Evolutionary conservation across 176 grass and related monocot genomes (phyloP).

Genomic region (Themeda triandra): DNA sequence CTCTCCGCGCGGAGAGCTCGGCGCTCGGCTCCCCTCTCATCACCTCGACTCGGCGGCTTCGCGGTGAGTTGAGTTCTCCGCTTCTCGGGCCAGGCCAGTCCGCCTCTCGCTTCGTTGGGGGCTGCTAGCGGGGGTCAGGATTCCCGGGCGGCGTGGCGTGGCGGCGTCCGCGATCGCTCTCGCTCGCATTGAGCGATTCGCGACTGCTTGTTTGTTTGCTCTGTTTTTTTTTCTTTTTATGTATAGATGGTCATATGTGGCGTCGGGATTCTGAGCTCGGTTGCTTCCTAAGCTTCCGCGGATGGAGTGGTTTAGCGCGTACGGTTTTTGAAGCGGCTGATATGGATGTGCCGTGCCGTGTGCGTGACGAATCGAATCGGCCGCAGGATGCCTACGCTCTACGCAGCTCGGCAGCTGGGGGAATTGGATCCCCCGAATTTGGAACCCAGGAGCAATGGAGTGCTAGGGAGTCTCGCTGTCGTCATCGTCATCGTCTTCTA

Average conservation of each 20-base stretch:
- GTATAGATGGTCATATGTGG: neutral
- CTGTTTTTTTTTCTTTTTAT: neutral
- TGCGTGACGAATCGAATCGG: slow-evolving; percentile 23
- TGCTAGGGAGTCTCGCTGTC: neutral
- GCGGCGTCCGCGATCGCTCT: neutral
- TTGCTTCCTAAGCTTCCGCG: slow-evolving; percentile 4
- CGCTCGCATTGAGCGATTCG: slow-evolving; percentile 9
- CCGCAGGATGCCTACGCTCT: neutral
- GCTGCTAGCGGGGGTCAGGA: neutral
- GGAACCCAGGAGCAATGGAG: neutral
- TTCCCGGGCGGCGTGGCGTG: neutral
- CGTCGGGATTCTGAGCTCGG: neutral
- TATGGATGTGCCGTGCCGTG: neutral
- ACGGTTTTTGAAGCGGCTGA: neutral
- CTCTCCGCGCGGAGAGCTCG: neutral
- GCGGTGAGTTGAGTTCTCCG: neutral
- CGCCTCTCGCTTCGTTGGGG: neutral
- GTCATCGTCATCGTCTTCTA: neutral
- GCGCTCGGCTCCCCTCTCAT: neutral
- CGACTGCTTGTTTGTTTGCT: neutral
- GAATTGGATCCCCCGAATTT: slow-evolving; percentile 18
- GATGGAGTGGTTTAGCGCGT: neutral
- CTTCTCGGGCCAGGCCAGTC: neutral
- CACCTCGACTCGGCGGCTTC: neutral
- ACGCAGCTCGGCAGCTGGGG: neutral